Base-by-base conservation (phyloP, 495 filamentous ascomycete genomes). In the Aspergillus nidulans region DNA sequence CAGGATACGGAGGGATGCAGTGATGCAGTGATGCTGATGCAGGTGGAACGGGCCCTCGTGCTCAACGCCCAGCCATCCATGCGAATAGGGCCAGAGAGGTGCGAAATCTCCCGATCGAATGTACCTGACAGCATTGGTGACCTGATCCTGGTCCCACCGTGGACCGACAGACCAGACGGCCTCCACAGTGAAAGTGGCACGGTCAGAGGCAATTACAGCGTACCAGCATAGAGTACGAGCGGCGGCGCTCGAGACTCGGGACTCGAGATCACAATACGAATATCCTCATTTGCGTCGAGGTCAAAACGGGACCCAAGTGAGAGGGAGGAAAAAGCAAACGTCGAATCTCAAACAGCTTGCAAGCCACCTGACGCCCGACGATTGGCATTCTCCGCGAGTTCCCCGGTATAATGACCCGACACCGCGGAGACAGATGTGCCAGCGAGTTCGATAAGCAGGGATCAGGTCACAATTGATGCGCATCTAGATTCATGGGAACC, bases 351-450 rank as follows among this genome's bases (percentile, higher is more conserved):
- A 58, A 53, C 50, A 39, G n/a, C n/a, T 43, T 43, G 18, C 18
- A 38, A 42, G 56, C 50, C 55, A 52, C 42, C 55, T 58, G 49
- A 58, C 49, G 56, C 45, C 50, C 56, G 49, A 38, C 6, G 47
- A 32, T 19, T 53, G 56, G 49, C 56, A 28, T n/a, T 41, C 56
- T 58, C 56, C 56, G 49, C 49, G 23, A 24, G 49, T 58, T 53
- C 56, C 55, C 56, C 49, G 44, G 53, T 49, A 25, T 49, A 16
- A 44, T 12, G 44, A 23, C 49, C 49, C 49, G 39, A 38, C 30
- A 52, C 56, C 56, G 56, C 50, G 56, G 56, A 58, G 56, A 58
- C 36, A 39, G 36, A 16, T 39, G 36, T n/a, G 13, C 15, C 36
- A 39, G 6, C 43, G 25, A 1, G 43, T 30, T 43, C 21, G 41